Evolutionary conservation across 805 yeast genomes (phyloP), one percentile per base, ranked within the genome.

Genomic region (Metschnikowia reukaufii): DNA sequence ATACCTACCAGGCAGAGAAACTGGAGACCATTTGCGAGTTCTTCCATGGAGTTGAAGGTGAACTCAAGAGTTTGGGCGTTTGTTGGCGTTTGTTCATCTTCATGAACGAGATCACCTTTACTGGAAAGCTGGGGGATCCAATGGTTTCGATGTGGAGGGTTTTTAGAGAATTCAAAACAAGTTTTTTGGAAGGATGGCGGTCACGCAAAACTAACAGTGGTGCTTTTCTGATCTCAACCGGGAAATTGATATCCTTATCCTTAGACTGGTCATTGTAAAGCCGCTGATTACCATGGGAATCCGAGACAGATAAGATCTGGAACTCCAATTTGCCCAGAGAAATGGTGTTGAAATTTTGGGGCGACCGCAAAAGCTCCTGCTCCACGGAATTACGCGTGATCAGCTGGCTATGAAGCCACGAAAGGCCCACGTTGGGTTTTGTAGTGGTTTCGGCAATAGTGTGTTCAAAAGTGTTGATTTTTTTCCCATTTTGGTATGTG

Each of bases 1-100:
- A 62, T 89, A 92, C 0, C 65, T 62, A 4, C 99, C 99, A 0
- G 95, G 84, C 36, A 70, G 66, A 3, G 72, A 68, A 0, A 82
- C 77, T 53, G 46, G 13, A 68, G 52, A 1, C 76, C 75, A 2
- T 45, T 44, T 3, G 41, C 41, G n/a, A 69, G 53, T 10, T 68
- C 74, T 4, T 55, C 55, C 6, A 39, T 41, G 19, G 49, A 56
- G 5, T 53, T 53, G 50, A 67, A 71, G 1, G 51, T 52, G 23
- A 57, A 59, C 1, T 68, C 59, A n/a, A 60, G 52, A 33, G 55
- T 54, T 31, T 49, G 6, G 58, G 65, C 41, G 3, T 42, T 66
- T 64, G 3, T 52, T 2, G 72, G 62, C 0, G 56, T 34, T 9
- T 5, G 47, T 6, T 51, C 48, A 39, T 61, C 67, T 18, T 63